Conservation (phyloP, 179 eudicot genomes). For the Patellifolia procumbens region DNA sequence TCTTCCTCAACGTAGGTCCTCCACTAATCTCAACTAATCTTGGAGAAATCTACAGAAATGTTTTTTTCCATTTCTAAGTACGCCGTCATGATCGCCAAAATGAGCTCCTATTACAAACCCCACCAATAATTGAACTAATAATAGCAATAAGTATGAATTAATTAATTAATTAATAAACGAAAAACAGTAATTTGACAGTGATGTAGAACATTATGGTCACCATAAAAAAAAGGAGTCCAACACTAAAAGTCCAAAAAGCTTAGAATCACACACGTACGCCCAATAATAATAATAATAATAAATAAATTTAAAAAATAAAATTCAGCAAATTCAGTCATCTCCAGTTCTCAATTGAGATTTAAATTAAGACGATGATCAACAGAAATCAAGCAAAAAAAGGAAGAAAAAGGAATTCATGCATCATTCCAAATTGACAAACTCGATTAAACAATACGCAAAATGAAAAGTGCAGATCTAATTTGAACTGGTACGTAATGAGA, state of each 20-base stretch:
- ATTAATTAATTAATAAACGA: neutral
- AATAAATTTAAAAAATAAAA: neutral
- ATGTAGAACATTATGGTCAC: neutral
- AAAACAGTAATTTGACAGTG: neutral
- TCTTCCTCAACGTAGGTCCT: too few relatives aligned
- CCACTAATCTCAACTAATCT: neutral
- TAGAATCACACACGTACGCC: neutral
- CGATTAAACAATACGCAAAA: neutral
- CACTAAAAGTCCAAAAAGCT: neutral
- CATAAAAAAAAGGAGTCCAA: neutral
- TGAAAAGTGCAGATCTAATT: neutral
- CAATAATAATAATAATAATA: too few relatives aligned
- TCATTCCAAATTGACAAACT: neutral
- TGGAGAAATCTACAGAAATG: neutral
- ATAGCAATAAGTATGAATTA: neutral
- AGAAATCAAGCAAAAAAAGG: neutral
- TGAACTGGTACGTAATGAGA: neutral
- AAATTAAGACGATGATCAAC: neutral
- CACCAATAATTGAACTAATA: neutral
- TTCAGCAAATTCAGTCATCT: neutral
- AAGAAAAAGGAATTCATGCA: neutral
- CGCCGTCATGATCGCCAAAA: neutral
- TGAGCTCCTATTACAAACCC: conserved; percentile 1
- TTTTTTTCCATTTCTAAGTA: neutral
- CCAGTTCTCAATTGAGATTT: too few relatives aligned